Evolutionary conservation across 2,329 filamentous ascomycete species (phyloP).

Genomic region (Helotiales sp.): DNA sequence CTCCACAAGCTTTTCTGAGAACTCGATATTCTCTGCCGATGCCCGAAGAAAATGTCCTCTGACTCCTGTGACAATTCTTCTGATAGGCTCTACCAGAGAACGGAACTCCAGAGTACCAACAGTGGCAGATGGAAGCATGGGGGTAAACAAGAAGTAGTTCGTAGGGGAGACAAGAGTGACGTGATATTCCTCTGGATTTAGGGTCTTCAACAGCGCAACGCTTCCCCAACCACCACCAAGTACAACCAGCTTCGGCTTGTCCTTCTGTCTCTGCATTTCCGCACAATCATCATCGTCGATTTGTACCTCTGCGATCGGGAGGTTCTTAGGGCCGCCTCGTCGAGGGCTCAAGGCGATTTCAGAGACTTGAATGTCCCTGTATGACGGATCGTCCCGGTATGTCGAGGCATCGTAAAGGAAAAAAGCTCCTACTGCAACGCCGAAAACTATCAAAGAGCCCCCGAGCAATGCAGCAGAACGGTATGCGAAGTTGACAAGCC

Average conservation of each 20-base stretch:
- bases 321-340: slow-evolving; percentile 88
- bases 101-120: slow-evolving; percentile 92
- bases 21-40: slow-evolving; percentile 85
- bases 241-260: slow-evolving; percentile 92
- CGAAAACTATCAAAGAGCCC: slow-evolving; percentile 73
- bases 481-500: slow-evolving; percentile 64
- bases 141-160: slow-evolving; percentile 98
- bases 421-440: slow-evolving; percentile 76
- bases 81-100: slow-evolving; percentile 90
- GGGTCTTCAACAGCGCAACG: slow-evolving; percentile 85
- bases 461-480: slow-evolving; percentile 75
- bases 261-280: slow-evolving; percentile 71
- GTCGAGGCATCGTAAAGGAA: slow-evolving; percentile 94
- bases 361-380: slow-evolving; percentile 80
- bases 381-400: slow-evolving; percentile 73
- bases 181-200: slow-evolving; percentile 92
- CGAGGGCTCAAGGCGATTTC: slow-evolving; percentile 80
- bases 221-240: slow-evolving; percentile 95
- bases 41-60: slow-evolving; percentile 90
- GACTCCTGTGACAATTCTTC: slow-evolving; percentile 78
- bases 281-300: slow-evolving; percentile 87
- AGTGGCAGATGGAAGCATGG: slow-evolving; percentile 95
- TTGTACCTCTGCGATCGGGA: slow-evolving; percentile 86
- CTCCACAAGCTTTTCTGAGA: slow-evolving; percentile 89
- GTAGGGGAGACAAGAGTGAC: slow-evolving; percentile 92